Evolutionary conservation across 441 rosid species (phyloP).

Genomic region (Adansonia rubrostipa): DNA sequence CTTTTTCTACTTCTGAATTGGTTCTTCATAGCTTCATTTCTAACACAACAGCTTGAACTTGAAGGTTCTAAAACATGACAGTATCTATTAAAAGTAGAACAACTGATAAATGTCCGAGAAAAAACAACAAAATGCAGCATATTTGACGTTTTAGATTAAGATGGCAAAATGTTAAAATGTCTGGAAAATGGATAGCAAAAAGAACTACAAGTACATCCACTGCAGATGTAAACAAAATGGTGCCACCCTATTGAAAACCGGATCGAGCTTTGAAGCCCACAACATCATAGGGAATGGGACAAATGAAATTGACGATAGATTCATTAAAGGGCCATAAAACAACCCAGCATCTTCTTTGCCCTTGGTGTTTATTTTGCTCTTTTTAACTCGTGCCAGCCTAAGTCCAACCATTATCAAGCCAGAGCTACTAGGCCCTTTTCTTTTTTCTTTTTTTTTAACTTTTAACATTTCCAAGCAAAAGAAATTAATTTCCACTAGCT

Average conservation of each 20-base stretch:
- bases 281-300: too few species aligned
- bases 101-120: neutral
- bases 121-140: neutral
- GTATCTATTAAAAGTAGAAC: neutral
- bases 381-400: too few species aligned
- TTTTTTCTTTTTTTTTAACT: too few species aligned
- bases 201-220: neutral
- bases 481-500: too few species aligned
- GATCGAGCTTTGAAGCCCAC: neutral
- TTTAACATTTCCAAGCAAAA: too few species aligned
- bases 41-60: neutral
- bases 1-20: neutral
- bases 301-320: too few species aligned
- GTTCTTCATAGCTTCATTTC: neutral
- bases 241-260: neutral
- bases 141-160: neutral
- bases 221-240: neutral
- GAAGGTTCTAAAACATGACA: neutral
- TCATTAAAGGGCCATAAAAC: too few species aligned
- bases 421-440: too few species aligned
- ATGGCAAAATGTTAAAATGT: neutral
- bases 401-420: too few species aligned
- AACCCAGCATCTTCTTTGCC: too few species aligned
- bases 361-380: too few species aligned
- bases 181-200: neutral